Percentiles rank a stretch among this genome's conserved stretches.
Conservation (phyloP, 208 protist species). For the Crithidia fasciculata region DNA sequence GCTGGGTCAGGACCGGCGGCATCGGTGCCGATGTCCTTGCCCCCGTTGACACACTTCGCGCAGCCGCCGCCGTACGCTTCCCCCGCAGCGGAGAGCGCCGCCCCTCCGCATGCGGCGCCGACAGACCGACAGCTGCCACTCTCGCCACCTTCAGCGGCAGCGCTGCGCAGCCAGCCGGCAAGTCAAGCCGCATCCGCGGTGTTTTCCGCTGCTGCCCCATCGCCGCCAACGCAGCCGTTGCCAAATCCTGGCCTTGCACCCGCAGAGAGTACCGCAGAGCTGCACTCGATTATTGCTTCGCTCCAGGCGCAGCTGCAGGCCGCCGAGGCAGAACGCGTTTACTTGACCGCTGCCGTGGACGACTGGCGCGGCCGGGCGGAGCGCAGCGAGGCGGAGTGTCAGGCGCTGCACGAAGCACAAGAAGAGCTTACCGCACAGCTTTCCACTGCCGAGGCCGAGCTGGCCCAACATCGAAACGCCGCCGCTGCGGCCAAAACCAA, state of each 20-base stretch:
- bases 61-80: slow-evolving; percentile 4
- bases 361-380: slow-evolving; percentile 34
- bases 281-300: neutral
- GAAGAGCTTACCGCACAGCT: slow-evolving; percentile 1
- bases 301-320: slow-evolving; percentile 32
- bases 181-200: too few species aligned
- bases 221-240: neutral
- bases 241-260: neutral
- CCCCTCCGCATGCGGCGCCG: neutral
- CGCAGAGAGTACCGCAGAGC: neutral
- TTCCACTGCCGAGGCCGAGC: slow-evolving; percentile 3
- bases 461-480: neutral
- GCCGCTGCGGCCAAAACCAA: slow-evolving; percentile 2
- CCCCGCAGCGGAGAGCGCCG: neutral
- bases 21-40: slow-evolving; percentile 4
- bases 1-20: neutral
- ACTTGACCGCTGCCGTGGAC: neutral
- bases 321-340: slow-evolving; percentile 5
- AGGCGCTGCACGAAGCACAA: slow-evolving; percentile 11
- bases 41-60: neutral
- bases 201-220: neutral
- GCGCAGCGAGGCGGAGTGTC: slow-evolving; percentile 19
- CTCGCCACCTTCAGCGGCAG: too few species aligned
- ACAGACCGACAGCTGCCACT: neutral
- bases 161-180: too few species aligned